These are phyloP conservation scores for Cyclotella kingstonii DNA, from an alignment of 108 stramenopile species.

Conservation along the genomic window DNA sequence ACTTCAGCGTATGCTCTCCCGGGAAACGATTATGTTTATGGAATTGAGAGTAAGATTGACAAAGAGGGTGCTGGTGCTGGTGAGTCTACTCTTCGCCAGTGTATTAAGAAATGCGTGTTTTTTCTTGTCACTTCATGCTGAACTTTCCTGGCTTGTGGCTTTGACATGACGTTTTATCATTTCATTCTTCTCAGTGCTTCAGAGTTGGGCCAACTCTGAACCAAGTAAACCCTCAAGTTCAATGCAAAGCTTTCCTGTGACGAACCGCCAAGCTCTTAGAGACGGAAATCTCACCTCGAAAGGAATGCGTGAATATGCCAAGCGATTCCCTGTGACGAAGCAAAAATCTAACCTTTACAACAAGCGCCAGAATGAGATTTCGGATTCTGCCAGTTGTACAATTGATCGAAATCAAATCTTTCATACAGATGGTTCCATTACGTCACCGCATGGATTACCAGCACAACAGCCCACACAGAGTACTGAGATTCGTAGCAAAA, in stretches of 20 bases:
- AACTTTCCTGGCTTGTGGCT: not conserved
- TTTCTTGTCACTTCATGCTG: not conserved
- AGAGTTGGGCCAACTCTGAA: conserved; percentile 35
- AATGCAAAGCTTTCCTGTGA: conserved; percentile 50
- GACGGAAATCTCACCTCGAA: conserved; percentile 50
- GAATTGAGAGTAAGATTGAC: conserved; percentile 43
- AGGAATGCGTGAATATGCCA: conserved; percentile 43
- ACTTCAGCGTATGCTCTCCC: conserved; percentile 38
- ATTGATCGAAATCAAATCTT: not conserved
- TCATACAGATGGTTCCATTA: not conserved
- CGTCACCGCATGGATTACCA: not conserved
- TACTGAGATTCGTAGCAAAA: conserved; percentile 33
- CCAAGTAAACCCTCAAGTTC: conserved; percentile 33
- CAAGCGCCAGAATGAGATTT: not conserved
- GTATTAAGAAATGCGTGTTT: not conserved
- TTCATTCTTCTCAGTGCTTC: conserved; percentile 38
- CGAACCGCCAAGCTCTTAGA: conserved; percentile 48
- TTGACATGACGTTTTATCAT: not conserved
- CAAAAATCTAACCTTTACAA: conserved; percentile 31
- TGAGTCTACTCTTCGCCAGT: conserved; percentile 15
- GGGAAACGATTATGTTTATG: conserved; percentile 42
- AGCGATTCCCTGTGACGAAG: conserved; percentile 47
- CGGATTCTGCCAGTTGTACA: not conserved
- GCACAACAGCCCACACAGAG: conserved; percentile 11
- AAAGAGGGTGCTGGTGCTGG: conserved; percentile 46